Percentiles rank a stretch among this genome's conserved stretches.
These are phyloP conservation scores for Ceratocystis variospora DNA, from an alignment of 2,329 filamentous ascomycete species.

Conservation along the genomic window DNA sequence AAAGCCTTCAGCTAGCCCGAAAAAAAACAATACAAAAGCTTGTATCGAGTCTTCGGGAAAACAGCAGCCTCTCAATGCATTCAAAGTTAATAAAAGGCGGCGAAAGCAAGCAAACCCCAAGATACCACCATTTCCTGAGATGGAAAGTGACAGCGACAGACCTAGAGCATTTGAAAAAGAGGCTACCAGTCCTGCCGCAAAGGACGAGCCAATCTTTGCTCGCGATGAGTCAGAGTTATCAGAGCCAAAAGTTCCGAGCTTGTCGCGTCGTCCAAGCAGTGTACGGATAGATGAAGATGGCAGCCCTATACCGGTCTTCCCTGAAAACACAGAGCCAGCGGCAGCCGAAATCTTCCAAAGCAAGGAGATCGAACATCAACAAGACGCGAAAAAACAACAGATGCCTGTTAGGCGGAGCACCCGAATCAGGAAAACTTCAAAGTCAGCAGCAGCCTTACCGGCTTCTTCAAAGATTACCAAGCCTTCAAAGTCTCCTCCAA, in stretches of 20 bases:
- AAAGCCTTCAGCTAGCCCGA: not conserved
- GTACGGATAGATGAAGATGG: constrained; percentile 15
- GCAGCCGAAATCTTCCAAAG: not conserved
- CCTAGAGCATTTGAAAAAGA: not conserved
- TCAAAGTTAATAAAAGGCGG: not conserved
- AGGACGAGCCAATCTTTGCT: not conserved
- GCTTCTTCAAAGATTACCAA: not conserved
- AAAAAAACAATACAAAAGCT: not conserved
- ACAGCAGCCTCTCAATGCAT: not conserved
- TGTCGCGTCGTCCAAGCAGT: constrained; percentile 11
- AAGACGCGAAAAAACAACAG: not conserved
- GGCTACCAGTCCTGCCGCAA: not conserved
- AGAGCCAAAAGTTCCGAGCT: not conserved
- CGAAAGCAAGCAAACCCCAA: constrained; percentile 1
- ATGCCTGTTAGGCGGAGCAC: not conserved
- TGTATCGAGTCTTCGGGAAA: not conserved
- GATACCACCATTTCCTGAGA: constrained; percentile 12
- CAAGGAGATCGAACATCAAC: not conserved
- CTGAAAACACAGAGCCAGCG: not conserved
- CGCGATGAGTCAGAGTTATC: constrained; percentile 5
- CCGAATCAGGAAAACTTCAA: not conserved
- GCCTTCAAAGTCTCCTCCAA: not conserved
- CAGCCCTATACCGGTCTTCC: constrained; percentile 13
- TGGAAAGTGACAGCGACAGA: not conserved
- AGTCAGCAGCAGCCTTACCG: not conserved